These are phyloP conservation scores for Phylloporus rhodoxanthus DNA, from an alignment of 768 basidiomycete species.

Conservation along the genomic window DNA sequence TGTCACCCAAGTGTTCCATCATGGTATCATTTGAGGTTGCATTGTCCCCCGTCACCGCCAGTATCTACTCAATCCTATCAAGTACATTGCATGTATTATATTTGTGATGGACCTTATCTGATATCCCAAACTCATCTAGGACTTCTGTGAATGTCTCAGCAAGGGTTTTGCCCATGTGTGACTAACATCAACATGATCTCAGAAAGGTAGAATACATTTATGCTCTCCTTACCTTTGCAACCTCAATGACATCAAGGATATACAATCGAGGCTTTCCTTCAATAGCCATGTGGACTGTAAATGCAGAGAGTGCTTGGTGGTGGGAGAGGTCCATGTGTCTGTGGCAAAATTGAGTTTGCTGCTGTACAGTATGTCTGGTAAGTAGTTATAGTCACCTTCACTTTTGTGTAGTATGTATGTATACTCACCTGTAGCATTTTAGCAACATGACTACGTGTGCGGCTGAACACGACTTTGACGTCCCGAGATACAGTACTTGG, in stretches of 20 bases:
- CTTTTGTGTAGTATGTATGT: background rate
- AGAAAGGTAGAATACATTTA: background rate
- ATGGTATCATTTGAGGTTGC: background rate
- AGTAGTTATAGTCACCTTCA: background rate
- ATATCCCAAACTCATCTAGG: slow-evolving; percentile 24
- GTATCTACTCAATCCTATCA: background rate
- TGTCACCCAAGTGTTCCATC: background rate
- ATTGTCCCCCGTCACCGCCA: background rate
- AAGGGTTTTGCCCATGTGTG: slow-evolving; percentile 8
- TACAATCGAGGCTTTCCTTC: background rate
- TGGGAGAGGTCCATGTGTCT: background rate
- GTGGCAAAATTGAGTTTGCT: background rate
- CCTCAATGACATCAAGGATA: background rate
- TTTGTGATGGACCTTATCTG: slow-evolving; percentile 21
- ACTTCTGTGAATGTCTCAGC: slow-evolving; percentile 21
- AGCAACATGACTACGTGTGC: slow-evolving; percentile 16
- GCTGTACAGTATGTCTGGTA: slow-evolving; percentile 2
- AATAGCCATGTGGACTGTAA: background rate
- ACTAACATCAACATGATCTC: background rate
- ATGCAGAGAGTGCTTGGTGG: background rate
- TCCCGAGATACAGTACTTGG: slow-evolving; percentile 30
- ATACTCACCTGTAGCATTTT: slow-evolving; percentile 26
- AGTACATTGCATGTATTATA: background rate
- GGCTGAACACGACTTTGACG: slow-evolving; percentile 24
- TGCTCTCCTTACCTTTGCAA: background rate